phyloP scores from a whole-genome alignment of 495 filamentous ascomycete genomes.

The Acidiella bohemica region DNA sequence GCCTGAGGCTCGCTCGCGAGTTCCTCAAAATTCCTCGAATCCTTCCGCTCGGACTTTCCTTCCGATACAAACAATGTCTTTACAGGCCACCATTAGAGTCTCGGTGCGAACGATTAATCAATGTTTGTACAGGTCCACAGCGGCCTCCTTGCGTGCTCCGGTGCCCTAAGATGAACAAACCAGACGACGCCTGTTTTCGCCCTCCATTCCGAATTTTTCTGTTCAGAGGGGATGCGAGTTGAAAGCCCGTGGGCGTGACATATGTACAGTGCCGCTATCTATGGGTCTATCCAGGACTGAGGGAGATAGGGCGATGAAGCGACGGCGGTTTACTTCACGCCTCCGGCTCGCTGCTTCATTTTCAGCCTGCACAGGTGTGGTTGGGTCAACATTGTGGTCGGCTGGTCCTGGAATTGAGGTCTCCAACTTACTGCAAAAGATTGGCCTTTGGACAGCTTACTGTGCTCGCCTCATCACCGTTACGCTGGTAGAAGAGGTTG shows the following conservation, averaged over 20 bases:
- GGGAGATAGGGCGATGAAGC: background rate
- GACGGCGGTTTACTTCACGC: background rate
- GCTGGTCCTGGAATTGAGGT: no score
- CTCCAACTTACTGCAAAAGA: conserved; percentile 46
- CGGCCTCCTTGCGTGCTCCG: conserved; percentile 88
- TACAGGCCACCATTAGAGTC: conserved; percentile 98
- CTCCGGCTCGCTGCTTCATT: conserved; percentile 63
- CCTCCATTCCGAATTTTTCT: conserved; percentile 52
- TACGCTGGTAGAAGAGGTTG: conserved; percentile 67
- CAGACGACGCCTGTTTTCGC: conserved; percentile 41
- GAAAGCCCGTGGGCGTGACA: conserved; percentile 15
- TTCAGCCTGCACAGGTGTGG: conserved; percentile 48
- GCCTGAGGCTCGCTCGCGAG: background rate
- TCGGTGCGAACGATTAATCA: conserved; percentile 76
- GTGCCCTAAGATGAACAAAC: conserved; percentile 65
- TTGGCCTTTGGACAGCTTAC: conserved; percentile 76
- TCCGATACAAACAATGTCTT: conserved; percentile 59
- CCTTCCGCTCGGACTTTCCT: conserved; percentile 24
- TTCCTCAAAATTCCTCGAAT: background rate
- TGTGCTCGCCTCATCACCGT: conserved; percentile 62
- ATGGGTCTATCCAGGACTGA: background rate
- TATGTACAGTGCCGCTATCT: background rate
- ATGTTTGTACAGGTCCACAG: conserved; percentile 84
- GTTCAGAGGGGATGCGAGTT: conserved; percentile 41
- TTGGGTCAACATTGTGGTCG: no score